A percentile compares a stretch with the other conserved stretches of the same genome.
These are phyloP conservation scores for Trichaptum fuscoviolaceum DNA, from an alignment of 768 basidiomycete genomes.

Conservation along the genomic window DNA sequence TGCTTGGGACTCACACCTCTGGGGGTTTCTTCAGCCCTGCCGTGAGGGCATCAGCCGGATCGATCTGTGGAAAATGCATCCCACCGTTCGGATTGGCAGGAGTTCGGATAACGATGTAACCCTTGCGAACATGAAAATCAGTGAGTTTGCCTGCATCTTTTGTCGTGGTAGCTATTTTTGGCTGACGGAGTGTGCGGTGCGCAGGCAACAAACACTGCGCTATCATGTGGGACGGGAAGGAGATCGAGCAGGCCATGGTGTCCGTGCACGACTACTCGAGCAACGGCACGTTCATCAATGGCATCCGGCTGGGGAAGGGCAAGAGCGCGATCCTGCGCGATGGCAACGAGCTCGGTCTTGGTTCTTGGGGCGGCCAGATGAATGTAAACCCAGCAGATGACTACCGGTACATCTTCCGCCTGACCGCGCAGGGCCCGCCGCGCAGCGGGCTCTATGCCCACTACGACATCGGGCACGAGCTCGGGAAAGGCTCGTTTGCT, in stretches of 20 bases:
- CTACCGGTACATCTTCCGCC: conserved; percentile 74
- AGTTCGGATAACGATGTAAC: conserved; percentile 44
- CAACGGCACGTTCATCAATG: conserved; percentile 76
- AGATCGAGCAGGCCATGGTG: conserved; percentile 36
- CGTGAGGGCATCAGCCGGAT: conserved; percentile 45
- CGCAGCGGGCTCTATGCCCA: conserved; percentile 52
- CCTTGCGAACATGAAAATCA: conserved; percentile 70
- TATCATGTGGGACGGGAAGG: conserved; percentile 55
- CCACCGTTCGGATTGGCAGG: conserved; percentile 51
- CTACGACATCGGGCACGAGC: conserved; percentile 63
- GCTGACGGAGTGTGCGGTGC: background rate
- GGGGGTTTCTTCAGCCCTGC: conserved; percentile 71
- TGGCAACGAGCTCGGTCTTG: conserved; percentile 87
- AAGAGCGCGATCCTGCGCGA: conserved; percentile 55
- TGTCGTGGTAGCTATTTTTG: conserved; percentile 22
- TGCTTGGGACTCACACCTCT: conserved; percentile 37
- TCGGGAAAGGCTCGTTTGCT: conserved; percentile 91
- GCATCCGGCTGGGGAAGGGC: conserved; percentile 54
- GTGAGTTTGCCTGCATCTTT: conserved; percentile 38
- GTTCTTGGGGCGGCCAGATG: conserved; percentile 22
- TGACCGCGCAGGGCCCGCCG: conserved; percentile 46
- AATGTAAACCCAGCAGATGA: conserved; percentile 50
- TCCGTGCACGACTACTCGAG: conserved; percentile 54
- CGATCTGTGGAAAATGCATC: conserved; percentile 54
- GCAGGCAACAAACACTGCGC: conserved; percentile 58